Base-by-base conservation (phyloP, 345 rosid genomes). In the Alliaria petiolata region DNA sequence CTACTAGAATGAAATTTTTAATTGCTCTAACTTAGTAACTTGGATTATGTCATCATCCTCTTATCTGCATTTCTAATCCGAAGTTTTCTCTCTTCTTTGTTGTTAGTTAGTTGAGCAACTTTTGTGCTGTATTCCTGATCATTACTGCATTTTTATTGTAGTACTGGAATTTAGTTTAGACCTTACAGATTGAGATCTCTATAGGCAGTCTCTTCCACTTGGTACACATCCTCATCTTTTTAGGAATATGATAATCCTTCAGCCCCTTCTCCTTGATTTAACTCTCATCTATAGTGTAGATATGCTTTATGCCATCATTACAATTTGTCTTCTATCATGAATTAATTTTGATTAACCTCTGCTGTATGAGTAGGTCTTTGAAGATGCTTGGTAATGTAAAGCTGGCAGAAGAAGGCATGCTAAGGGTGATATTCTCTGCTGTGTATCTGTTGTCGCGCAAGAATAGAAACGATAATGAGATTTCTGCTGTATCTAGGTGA, bases 391-490 rank as follows among this genome's bases (percentile, higher is more conserved):
- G 80, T 68, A 81, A 74, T 59, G 80, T 89, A 58, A 74, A 84
- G 70, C 81, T 95, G 75, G 95, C 87, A 34, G 99, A 89, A 80
- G 99, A 91, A 81, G 99, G 96, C 67, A 82, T 95, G 82, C 78
- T 95, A 80, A 89, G 88, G 75, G 68, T 91, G 77, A 79, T 95
- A 20, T 88, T 91, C 75, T 85, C 91, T 76, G 87, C 88, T 10
- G 85, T 85, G 63, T 89, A 85, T 85, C 80, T 95, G 56, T 83
- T 91, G 89, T 82, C 81, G 75, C 81, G 69, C 28, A 82, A 75
- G 81, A 86, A 69, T 68, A 83, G 90, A 69, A 84, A 69, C 71
- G 99, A 95, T 76, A 83, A 69, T 76, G 96, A 91, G 50, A 62
- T 86, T 67, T 82, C 97, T 82, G 89, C 93, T 75, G 89, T 95